Evolutionary conservation across 2,329 filamentous ascomycete genomes (phyloP).

Genomic region (Ramularia collo-cygni): DNA sequence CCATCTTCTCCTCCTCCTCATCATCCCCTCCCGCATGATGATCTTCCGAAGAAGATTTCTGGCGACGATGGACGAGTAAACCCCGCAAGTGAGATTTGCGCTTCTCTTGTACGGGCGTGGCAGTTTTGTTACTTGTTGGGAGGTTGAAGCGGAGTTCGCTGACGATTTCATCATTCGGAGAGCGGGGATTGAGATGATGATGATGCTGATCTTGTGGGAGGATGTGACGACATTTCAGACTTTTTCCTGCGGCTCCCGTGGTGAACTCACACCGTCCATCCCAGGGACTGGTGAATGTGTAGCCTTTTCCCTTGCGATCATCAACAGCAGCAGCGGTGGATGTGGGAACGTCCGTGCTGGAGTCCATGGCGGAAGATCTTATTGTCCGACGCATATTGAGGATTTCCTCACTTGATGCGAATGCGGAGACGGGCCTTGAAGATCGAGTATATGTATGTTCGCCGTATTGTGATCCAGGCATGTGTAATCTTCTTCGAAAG

Average conservation of each 20-base stretch:
- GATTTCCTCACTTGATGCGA: too few relatives aligned
- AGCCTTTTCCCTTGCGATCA: slow-evolving; percentile 52
- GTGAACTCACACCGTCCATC: slow-evolving; percentile 78
- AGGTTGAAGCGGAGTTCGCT: slow-evolving; percentile 90
- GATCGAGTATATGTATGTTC: slow-evolving; percentile 36
- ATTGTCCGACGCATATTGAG: too few relatives aligned
- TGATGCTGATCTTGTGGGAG: slow-evolving; percentile 28
- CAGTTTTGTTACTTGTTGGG: slow-evolving; percentile 45
- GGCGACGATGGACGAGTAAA: too few relatives aligned
- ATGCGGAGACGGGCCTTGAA: too few relatives aligned
- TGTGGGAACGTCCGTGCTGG: background rate
- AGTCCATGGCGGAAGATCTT: slow-evolving; percentile 19
- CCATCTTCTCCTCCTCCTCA: slow-evolving; percentile 45
- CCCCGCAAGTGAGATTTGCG: slow-evolving; percentile 20
- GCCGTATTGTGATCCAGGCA: slow-evolving; percentile 38
- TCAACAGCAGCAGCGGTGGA: slow-evolving; percentile 4
- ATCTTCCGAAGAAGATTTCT: slow-evolving; percentile 3
- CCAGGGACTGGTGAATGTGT: slow-evolving; percentile 81
- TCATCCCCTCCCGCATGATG: slow-evolving; percentile 10
- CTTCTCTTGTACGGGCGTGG: slow-evolving; percentile 25
- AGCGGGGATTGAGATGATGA: too few relatives aligned
- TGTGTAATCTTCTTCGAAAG: slow-evolving; percentile 42
- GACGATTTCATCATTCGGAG: slow-evolving; percentile 53
- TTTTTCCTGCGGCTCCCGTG: slow-evolving; percentile 66
- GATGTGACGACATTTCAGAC: slow-evolving; percentile 28